phyloP scores from a whole-genome alignment of 331 rosid species.

The Malus hybrid region DNA sequence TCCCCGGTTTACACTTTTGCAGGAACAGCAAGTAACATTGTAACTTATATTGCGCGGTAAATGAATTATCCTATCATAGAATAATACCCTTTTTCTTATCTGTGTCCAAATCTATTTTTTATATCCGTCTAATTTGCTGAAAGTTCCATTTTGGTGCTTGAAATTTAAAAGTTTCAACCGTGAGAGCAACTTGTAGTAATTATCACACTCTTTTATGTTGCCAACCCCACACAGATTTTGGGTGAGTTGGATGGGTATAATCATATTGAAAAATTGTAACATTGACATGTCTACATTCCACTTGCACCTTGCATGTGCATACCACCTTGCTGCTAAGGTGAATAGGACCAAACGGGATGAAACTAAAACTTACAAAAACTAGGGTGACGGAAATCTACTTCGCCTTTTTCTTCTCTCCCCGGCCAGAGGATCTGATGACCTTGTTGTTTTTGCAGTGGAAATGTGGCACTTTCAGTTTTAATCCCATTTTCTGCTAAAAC shows the following conservation, averaged over 20 bases:
- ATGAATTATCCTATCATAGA: neutral
- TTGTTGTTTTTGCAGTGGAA: conserved; percentile 59
- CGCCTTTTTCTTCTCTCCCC: neutral
- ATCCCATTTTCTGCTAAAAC: neutral
- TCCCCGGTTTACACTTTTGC: conserved; percentile 26
- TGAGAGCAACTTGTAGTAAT: neutral
- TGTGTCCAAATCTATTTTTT: neutral
- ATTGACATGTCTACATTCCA: neutral
- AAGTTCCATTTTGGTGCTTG: neutral
- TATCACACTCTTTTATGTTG: too few species aligned
- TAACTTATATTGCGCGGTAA: conserved; percentile 84
- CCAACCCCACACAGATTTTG: too few species aligned
- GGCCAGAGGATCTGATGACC: conserved; percentile 14
- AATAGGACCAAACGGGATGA: neutral
- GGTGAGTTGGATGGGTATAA: too few species aligned
- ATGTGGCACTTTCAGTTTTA: conserved; percentile 80
- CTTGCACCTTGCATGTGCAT: neutral
- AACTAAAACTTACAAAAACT: neutral
- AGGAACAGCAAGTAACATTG: conserved; percentile 89
- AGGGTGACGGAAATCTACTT: neutral
- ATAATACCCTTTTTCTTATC: neutral
- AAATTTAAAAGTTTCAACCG: neutral
- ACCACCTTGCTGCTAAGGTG: neutral
- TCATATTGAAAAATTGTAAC: too few species aligned
- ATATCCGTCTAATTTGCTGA: neutral